Percentiles rank a stretch among this genome's conserved stretches.
phyloP scores from a whole-genome alignment of 2,329 filamentous ascomycete species.

The Macrophomina tecta region DNA sequence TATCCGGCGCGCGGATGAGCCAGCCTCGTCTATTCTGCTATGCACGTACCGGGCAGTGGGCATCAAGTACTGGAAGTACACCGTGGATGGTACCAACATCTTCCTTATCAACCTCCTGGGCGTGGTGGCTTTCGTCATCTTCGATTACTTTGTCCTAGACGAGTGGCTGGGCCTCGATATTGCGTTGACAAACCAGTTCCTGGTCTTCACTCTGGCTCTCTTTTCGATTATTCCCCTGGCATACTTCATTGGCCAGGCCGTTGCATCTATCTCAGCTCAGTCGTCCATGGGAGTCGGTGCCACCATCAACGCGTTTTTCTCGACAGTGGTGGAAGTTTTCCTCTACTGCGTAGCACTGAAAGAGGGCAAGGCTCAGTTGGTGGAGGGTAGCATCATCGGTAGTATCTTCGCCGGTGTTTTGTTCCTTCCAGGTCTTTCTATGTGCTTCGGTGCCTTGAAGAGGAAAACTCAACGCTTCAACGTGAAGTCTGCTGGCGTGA shows the following conservation, averaged over 20 bases:
- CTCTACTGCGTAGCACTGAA: slow-evolving; percentile 93
- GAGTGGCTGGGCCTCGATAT: slow-evolving; percentile 71
- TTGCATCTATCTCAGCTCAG: slow-evolving; percentile 97
- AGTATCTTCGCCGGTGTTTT: slow-evolving; percentile 97
- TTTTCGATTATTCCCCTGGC: slow-evolving; percentile 94
- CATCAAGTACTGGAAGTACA: slow-evolving; percentile 98
- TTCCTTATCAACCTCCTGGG: slow-evolving; percentile 97
- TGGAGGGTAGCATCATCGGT: slow-evolving; percentile 95
- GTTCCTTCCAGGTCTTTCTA: slow-evolving; percentile 91
- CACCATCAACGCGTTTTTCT: slow-evolving; percentile 98
- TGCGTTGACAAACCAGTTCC: slow-evolving; percentile 79
- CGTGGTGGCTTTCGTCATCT: slow-evolving; percentile 91
- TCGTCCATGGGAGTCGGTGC: slow-evolving; percentile 98
- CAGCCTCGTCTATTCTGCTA: slow-evolving; percentile 84
- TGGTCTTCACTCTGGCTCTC: slow-evolving; percentile 83
- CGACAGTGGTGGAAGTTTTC: slow-evolving; percentile 95
- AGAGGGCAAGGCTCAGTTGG: slow-evolving; percentile 89
- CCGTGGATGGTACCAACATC: slow-evolving; percentile 96
- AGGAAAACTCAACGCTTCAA: slow-evolving; percentile 99
- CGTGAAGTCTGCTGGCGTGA: slow-evolving; percentile 92
- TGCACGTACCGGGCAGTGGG: slow-evolving; percentile 98
- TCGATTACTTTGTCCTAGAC: slow-evolving; percentile 85
- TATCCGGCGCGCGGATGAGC: slow-evolving; percentile 71
- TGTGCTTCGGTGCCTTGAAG: slow-evolving; percentile 98
- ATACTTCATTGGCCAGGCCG: slow-evolving; percentile 98